phyloP scores from a whole-genome alignment of 176 grass and related monocot genomes.

The Dactylis glomerata region DNA sequence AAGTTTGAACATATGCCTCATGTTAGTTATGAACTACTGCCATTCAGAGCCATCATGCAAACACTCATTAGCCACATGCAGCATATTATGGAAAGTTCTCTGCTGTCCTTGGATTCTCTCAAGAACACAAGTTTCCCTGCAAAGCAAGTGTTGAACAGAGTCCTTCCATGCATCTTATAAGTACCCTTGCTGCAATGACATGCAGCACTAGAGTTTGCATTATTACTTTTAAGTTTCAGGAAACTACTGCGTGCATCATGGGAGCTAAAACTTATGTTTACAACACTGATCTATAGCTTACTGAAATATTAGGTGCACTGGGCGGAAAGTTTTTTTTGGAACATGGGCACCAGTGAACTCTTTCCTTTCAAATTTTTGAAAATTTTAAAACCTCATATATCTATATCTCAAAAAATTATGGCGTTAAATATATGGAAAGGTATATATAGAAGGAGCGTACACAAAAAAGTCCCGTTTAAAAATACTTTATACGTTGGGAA shows the following conservation, averaged over 20 bases:
- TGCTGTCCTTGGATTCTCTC: neutral
- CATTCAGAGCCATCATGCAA: neutral
- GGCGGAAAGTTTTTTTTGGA: too few species aligned
- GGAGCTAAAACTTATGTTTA: neutral
- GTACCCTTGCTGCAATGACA: neutral
- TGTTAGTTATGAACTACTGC: neutral
- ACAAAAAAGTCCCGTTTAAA: too few species aligned
- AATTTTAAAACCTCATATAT: too few species aligned
- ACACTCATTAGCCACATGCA: neutral
- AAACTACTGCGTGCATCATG: neutral
- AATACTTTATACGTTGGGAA: too few species aligned
- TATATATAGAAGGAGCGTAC: too few species aligned
- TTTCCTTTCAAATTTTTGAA: too few species aligned
- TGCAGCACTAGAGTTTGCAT: neutral
- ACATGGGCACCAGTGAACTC: too few species aligned
- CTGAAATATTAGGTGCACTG: neutral
- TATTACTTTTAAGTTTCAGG: neutral
- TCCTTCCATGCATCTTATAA: neutral
- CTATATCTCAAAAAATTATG: too few species aligned
- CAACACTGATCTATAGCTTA: neutral
- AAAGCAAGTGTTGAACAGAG: neutral
- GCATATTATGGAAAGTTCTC: neutral
- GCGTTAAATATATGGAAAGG: too few species aligned
- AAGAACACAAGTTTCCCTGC: neutral
- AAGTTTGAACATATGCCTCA: neutral